Evolutionary conservation across 805 yeast genomes (phyloP).

Genomic region (Lipomyces japonicus): DNA sequence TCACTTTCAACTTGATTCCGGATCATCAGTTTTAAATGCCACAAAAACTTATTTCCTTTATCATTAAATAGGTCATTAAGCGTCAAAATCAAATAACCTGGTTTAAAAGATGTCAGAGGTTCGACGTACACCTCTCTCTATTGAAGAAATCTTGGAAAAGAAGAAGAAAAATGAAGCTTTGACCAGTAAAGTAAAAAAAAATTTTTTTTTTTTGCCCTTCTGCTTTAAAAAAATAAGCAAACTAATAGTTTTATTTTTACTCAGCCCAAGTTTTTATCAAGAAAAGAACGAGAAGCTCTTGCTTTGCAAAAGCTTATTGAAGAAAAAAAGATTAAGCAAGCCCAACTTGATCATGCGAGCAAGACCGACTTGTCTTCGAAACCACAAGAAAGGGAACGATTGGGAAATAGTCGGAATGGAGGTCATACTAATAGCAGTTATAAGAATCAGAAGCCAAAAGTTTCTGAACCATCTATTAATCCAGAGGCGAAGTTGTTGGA

Average conservation of each 20-base stretch:
- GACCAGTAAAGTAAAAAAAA: constrained; percentile 16
- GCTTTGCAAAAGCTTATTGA: constrained; percentile 31
- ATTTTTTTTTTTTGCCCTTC: too few relatives aligned
- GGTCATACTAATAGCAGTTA: too few relatives aligned
- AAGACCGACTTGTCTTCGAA: background rate
- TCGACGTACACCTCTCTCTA: constrained; percentile 33
- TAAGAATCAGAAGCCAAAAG: too few relatives aligned
- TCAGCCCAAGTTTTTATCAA: constrained; percentile 47
- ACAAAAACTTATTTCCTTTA: too few relatives aligned
- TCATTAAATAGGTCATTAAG: background rate
- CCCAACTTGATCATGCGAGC: background rate
- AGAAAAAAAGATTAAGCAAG: constrained; percentile 4
- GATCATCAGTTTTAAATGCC: too few relatives aligned
- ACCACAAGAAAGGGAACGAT: too few relatives aligned
- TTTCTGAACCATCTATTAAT: too few relatives aligned
- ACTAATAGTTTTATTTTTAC: too few relatives aligned
- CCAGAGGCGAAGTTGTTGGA: constrained; percentile 18
- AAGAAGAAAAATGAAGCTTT: constrained; percentile 27
- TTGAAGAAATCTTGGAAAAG: constrained; percentile 34
- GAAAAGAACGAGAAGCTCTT: constrained; percentile 43
- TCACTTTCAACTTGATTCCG: too few relatives aligned
- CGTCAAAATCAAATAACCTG: background rate
- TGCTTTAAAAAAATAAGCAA: background rate
- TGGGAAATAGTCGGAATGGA: too few relatives aligned
- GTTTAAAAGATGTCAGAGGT: constrained; percentile 4